These are phyloP conservation scores for Skeletonema grethae DNA, from an alignment of 108 stramenopile species.

Conservation along the genomic window DNA sequence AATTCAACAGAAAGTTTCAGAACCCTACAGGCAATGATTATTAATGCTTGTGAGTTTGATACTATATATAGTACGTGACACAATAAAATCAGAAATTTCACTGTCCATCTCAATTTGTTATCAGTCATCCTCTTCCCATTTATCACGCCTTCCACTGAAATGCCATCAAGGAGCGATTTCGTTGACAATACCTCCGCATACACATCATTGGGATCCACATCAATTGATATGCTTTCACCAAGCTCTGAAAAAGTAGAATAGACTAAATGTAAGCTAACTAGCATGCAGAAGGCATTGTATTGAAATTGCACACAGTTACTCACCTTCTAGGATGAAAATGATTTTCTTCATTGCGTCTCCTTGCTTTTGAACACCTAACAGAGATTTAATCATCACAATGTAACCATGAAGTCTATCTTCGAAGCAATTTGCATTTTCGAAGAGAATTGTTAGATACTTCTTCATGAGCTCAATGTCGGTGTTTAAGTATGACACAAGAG, in stretches of 20 bases:
- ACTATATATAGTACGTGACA: background rate
- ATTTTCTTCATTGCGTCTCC: conserved; percentile 8
- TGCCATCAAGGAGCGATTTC: background rate
- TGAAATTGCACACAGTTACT: too few relatives aligned
- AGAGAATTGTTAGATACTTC: background rate
- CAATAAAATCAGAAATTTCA: conserved; percentile 5
- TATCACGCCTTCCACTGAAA: background rate
- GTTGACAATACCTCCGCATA: background rate
- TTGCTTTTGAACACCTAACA: background rate
- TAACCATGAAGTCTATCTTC: conserved; percentile 19
- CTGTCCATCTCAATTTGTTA: background rate
- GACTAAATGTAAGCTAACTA: background rate
- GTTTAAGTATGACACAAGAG: background rate
- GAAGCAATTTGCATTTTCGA: conserved; percentile 4
- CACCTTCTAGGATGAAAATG: too few relatives aligned
- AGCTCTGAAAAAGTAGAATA: background rate
- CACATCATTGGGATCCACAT: background rate
- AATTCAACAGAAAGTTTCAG: conserved; percentile 16
- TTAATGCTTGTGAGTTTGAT: background rate
- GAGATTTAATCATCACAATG: conserved; percentile 4
- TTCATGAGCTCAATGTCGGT: background rate
- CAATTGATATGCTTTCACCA: conserved; percentile 13
- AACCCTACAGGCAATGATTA: conserved; percentile 8
- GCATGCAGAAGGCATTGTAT: too few relatives aligned
- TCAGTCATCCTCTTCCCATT: background rate